A percentile compares a stretch with the other conserved stretches of the same genome.
Conservation (phyloP, 129 eudicot species). For the Oenanthe sinensis region DNA sequence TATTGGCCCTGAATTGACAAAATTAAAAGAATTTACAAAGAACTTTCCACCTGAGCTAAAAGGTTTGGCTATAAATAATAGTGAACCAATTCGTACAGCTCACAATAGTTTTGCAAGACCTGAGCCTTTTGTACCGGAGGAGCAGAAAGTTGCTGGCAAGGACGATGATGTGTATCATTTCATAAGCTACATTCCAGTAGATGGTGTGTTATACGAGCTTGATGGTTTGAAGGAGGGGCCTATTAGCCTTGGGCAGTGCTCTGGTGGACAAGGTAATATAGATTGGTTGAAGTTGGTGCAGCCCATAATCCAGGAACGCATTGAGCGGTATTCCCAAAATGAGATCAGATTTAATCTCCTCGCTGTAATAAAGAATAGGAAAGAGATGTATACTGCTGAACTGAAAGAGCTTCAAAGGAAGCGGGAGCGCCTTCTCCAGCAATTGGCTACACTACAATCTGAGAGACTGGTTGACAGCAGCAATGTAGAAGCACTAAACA, state of each 20-base stretch:
- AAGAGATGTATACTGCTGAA: conserved; percentile 81
- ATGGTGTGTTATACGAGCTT: conserved; percentile 93
- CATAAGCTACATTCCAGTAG: conserved; percentile 89
- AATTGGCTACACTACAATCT: conserved; percentile 46
- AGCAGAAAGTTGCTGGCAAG: conserved; percentile 71
- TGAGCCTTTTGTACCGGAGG: conserved; percentile 84
- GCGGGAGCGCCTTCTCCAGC: conserved; percentile 73
- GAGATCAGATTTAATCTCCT: conserved; percentile 85
- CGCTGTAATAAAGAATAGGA: conserved; percentile 87
- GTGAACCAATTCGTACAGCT: conserved; percentile 94
- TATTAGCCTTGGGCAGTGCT: conserved; percentile 77
- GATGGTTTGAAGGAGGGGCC: conserved; percentile 95
- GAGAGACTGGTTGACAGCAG: conserved; percentile 54
- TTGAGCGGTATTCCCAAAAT: conserved; percentile 70
- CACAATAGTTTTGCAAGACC: conserved; percentile 99
- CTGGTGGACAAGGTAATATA: conserved; percentile 66
- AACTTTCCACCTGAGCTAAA: conserved; percentile 90
- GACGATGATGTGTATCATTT: conserved; percentile 97
- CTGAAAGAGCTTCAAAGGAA: conserved; percentile 75
- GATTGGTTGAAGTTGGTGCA: conserved; percentile 77
- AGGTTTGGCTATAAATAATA: conserved; percentile 92
- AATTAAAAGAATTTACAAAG: conserved; percentile 76
- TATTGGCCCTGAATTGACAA: conserved; percentile 75
- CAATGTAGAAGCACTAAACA: conserved; percentile 52
- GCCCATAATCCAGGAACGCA: conserved; percentile 89